These are phyloP conservation scores for Fusarium poae DNA, from an alignment of 2,329 filamentous ascomycete genomes.

Conservation along the genomic window DNA sequence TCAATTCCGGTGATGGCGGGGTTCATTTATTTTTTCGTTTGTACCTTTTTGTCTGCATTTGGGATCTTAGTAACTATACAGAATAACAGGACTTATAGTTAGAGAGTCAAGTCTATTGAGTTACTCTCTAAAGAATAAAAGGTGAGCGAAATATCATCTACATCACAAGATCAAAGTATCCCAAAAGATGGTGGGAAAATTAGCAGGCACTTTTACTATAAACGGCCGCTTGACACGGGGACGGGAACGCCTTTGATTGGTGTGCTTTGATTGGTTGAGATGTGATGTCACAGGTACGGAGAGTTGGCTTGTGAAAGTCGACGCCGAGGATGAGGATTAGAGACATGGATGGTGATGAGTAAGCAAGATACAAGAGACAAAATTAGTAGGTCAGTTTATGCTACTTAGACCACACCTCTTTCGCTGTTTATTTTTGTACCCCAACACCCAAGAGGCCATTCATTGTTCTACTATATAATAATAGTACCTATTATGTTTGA, in stretches of 20 bases:
- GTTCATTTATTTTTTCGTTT: conserved; percentile 20
- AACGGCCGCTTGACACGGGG: conserved; percentile 29
- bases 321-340: conserved; percentile 25
- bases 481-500: not conserved
- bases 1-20: conserved; percentile 31
- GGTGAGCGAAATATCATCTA: conserved; percentile 6
- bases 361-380: too few relatives aligned
- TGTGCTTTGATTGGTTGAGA: conserved; percentile 36
- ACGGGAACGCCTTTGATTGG: conserved; percentile 38
- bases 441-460: too few relatives aligned
- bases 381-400: too few relatives aligned
- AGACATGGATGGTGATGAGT: conserved; percentile 21
- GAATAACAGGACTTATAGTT: not conserved
- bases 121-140: not conserved
- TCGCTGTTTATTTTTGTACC: too few relatives aligned
- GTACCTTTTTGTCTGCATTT: not conserved
- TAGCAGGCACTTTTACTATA: conserved; percentile 1
- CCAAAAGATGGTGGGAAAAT: conserved; percentile 27
- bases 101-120: not conserved
- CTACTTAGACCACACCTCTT: too few relatives aligned
- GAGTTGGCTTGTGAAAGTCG: conserved; percentile 47
- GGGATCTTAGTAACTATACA: not conserved
- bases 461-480: not conserved
- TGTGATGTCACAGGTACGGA: conserved; percentile 40
- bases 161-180: conserved; percentile 21